phyloP scores from a whole-genome alignment of 1,139 yeast species.

The Candida freyschussii region DNA sequence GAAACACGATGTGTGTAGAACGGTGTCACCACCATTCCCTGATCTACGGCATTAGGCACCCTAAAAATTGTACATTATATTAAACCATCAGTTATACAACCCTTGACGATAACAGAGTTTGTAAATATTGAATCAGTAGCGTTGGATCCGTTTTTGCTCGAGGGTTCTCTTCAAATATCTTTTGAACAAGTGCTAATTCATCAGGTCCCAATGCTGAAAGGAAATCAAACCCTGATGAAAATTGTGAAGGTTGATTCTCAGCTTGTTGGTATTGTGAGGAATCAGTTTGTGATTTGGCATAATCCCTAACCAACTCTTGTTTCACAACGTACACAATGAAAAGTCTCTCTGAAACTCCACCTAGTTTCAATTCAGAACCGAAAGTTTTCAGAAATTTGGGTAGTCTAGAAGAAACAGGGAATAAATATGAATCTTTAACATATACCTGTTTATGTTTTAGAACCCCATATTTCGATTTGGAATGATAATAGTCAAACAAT shows the following conservation, averaged over 20 bases:
- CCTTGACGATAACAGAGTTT: constrained; percentile 14
- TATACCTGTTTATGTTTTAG: constrained; percentile 43
- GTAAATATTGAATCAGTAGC: constrained; percentile 19
- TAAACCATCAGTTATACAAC: no score
- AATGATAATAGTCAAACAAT: constrained; percentile 48
- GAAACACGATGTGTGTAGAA: no score
- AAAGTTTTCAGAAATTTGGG: constrained; percentile 25
- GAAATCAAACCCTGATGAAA: constrained; percentile 13
- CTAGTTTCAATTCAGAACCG: constrained; percentile 8
- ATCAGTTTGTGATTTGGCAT: constrained; percentile 1
- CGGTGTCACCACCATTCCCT: no score
- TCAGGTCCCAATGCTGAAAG: constrained; percentile 15
- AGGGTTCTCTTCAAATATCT: constrained; percentile 20
- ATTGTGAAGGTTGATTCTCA: background rate
- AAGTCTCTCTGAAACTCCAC: constrained; percentile 30
- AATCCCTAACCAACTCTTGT: constrained; percentile 30
- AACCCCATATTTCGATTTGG: constrained; percentile 57
- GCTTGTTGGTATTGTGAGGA: background rate
- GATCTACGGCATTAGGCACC: no score
- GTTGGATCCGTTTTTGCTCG: constrained; percentile 17
- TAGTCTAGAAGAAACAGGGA: constrained; percentile 33
- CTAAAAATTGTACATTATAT: no score
- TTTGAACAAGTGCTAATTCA: constrained; percentile 17
- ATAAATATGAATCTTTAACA: constrained; percentile 63
- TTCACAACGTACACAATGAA: constrained; percentile 45